Evolutionary conservation across 2,329 filamentous ascomycete species (phyloP), one percentile per base, ranked within the genome.

Genomic region (Coniella lustricola): DNA sequence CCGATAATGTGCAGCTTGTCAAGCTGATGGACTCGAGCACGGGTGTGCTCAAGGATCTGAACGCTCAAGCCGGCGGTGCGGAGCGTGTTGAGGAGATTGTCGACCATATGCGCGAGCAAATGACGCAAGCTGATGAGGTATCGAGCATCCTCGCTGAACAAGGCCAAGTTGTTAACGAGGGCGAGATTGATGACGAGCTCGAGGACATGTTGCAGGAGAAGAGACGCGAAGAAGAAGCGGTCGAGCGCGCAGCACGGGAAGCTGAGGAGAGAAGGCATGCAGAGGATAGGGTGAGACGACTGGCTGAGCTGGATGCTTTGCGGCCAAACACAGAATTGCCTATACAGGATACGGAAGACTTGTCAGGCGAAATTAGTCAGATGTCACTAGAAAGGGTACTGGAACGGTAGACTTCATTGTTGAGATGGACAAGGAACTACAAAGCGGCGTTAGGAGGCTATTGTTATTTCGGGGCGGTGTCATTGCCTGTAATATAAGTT

Each of bases 111-210:
- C 77, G 85, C 45, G 84, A 90, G 57, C 83, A 94, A 68, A 93
- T 93, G 80, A 76, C 71, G 44, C 81, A 85, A 57, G 82, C 85
- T 20, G 90, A 96, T 61, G 91, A 97, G 68, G 79, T 97, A 18
- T 81, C 82, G 22, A 79, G 76, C 48, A 83, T 91, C 35, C 76
- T 97, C 54, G 81, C 82, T 45, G 88, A 93, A 56, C 66, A 67
- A 7, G 73, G 69, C 12, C 70, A 67, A 13, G 62, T 64, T 1
- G 72, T 95, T 29, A 88, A 95, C 63, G 90, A 95, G 60, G 75
- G 62, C 17, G 90, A 94, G 63, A 80, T 97, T 48, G 90, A 96
- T 57, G 86, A 91, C 52, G 91, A 96, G 69, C 75, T 97, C 40
- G 85, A 86, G 56, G 82, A 75, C 3, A 70, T 98, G 69, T 82